These are phyloP conservation scores for Termitomyces titanicus DNA, from an alignment of 768 basidiomycete genomes.

Conservation along the genomic window DNA sequence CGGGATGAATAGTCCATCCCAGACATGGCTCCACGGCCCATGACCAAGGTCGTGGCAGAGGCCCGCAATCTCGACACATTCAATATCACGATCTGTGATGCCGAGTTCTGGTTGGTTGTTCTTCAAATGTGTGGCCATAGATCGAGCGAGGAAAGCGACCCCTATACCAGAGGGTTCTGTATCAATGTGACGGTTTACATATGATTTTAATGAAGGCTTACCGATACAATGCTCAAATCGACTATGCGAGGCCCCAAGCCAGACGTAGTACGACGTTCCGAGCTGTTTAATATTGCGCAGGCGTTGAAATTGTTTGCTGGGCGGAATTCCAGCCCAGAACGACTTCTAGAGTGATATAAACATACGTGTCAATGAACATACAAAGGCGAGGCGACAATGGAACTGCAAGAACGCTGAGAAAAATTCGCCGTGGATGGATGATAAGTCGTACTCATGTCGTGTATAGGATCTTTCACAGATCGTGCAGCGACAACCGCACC, in stretches of 20 bases:
- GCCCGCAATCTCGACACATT: conserved; percentile 77
- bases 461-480: conserved; percentile 4
- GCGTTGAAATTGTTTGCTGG: conserved; percentile 72
- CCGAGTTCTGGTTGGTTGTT: conserved; percentile 54
- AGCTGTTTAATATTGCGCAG: conserved; percentile 78
- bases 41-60: conserved; percentile 85
- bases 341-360: not conserved
- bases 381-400: conserved; percentile 31
- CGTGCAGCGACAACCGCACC: not conserved
- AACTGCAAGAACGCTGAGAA: conserved; percentile 23
- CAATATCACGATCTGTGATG: conserved; percentile 69
- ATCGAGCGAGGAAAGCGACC: conserved; percentile 68
- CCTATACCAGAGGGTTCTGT: conserved; percentile 36
- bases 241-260: conserved; percentile 75
- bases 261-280: conserved; percentile 72
- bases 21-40: conserved; percentile 85
- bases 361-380: conserved; percentile 68
- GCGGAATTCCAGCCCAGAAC: conserved; percentile 2
- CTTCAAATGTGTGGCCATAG: conserved; percentile 56
- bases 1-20: conserved; percentile 75
- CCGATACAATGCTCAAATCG: conserved; percentile 86
- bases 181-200: not conserved
- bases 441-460: conserved; percentile 4
- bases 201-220: conserved; percentile 23
- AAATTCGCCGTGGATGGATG: not conserved